These are phyloP conservation scores for Pleurotus eryngii DNA, from an alignment of 768 basidiomycete genomes.

Conservation along the genomic window DNA sequence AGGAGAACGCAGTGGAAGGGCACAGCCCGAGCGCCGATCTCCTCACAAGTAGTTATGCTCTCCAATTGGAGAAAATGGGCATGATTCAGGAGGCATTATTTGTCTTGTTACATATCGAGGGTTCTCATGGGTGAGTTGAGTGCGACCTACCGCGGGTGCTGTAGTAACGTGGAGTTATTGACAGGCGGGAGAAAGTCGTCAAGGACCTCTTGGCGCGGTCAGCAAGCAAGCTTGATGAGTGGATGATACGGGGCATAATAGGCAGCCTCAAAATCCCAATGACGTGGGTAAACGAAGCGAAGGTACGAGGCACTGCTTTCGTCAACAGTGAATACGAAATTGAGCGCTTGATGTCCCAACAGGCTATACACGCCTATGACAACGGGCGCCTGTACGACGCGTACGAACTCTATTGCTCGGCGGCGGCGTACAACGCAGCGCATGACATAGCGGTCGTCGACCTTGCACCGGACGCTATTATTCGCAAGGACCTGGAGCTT, in stretches of 20 bases:
- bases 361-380: conserved; percentile 69
- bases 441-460: conserved; percentile 84
- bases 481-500: conserved; percentile 62
- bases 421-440: conserved; percentile 67
- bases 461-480: conserved; percentile 83
- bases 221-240: conserved; percentile 64
- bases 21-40: conserved; percentile 83
- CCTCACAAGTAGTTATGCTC: conserved; percentile 80
- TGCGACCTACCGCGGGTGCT: conserved; percentile 15
- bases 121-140: conserved; percentile 70
- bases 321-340: conserved; percentile 3
- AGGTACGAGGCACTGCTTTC: conserved; percentile 41
- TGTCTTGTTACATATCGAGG: conserved; percentile 85
- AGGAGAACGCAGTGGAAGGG: conserved; percentile 57
- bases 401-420: conserved; percentile 72
- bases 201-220: conserved; percentile 76
- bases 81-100: conserved; percentile 86
- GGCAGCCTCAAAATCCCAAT: conserved; percentile 79
- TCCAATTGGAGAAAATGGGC: conserved; percentile 78
- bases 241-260: conserved; percentile 67
- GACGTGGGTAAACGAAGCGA: conserved; percentile 88
- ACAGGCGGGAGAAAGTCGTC: conserved; percentile 78
- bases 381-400: conserved; percentile 65
- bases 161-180: conserved; percentile 4
- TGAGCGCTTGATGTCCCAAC: not conserved